phyloP scores from a whole-genome alignment of 306 rosid species.

The Cucumis melo region DNA sequence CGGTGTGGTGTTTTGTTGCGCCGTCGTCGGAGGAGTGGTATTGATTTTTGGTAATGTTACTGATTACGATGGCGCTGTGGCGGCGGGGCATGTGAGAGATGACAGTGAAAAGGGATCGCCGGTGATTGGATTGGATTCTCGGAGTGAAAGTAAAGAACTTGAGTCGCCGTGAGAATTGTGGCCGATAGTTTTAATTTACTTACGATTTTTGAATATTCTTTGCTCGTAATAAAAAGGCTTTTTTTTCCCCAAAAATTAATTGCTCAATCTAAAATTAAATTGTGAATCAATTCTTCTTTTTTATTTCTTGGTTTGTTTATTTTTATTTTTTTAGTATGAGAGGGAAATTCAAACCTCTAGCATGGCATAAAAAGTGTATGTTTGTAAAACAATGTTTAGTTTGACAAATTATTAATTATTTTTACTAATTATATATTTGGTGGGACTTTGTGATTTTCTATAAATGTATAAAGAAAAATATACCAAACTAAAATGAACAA shows the following conservation, averaged over 20 bases:
- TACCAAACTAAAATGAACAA: no score
- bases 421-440: no score
- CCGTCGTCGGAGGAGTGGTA: constrained; percentile 30
- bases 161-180: constrained; percentile 1
- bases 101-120: constrained; percentile 17
- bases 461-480: no score
- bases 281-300: neutral
- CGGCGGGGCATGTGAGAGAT: constrained; percentile 51
- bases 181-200: neutral
- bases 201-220: neutral
- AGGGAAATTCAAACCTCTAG: no score
- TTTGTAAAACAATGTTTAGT: no score
- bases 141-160: constrained; percentile 1
- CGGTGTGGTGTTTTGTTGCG: constrained; percentile 43
- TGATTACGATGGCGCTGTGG: constrained; percentile 53
- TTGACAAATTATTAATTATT: no score
- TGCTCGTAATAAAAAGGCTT: neutral
- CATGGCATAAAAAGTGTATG: no score
- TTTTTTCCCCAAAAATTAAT: neutral
- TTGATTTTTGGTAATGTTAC: constrained; percentile 55
- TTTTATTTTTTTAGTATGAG: no score
- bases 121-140: neutral
- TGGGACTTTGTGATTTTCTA: no score
- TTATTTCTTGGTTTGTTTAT: no score
- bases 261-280: neutral